Evolutionary conservation across 305 asterid genomes (phyloP).

Genomic region (Coffea humblotiana): DNA sequence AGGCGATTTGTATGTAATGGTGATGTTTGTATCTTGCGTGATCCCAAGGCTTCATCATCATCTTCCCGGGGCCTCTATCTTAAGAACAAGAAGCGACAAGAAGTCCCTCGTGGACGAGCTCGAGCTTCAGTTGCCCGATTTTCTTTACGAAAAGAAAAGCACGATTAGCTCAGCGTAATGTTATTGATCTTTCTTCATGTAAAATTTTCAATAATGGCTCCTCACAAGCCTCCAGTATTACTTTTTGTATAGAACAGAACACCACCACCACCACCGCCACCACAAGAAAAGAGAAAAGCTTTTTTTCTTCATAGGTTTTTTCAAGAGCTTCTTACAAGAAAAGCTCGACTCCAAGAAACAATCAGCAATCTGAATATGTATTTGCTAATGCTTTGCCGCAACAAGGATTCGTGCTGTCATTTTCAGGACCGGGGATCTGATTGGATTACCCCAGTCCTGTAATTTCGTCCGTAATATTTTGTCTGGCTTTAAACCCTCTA

Average conservation of each 20-base stretch:
- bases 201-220: background rate
- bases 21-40: conserved; percentile 35
- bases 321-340: background rate
- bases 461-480: background rate
- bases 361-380: background rate
- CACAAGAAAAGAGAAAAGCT: too few relatives aligned
- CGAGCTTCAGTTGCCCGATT: conserved; percentile 12
- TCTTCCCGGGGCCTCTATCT: background rate
- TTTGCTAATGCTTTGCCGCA: background rate
- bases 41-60: conserved; percentile 11
- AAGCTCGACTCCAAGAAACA: background rate
- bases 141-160: conserved; percentile 13
- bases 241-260: background rate
- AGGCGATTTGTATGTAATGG: conserved; percentile 35
- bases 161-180: background rate
- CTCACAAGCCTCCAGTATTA: background rate
- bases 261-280: too few relatives aligned
- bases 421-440: too few relatives aligned
- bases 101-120: background rate
- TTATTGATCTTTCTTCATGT: background rate
- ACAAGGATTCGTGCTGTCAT: background rate
- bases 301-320: too few relatives aligned
- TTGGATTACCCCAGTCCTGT: background rate
- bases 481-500: background rate
- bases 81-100: conserved; percentile 11